These are phyloP conservation scores for Lactifluus piperatus DNA, from an alignment of 768 basidiomycete species.

Conservation along the genomic window DNA sequence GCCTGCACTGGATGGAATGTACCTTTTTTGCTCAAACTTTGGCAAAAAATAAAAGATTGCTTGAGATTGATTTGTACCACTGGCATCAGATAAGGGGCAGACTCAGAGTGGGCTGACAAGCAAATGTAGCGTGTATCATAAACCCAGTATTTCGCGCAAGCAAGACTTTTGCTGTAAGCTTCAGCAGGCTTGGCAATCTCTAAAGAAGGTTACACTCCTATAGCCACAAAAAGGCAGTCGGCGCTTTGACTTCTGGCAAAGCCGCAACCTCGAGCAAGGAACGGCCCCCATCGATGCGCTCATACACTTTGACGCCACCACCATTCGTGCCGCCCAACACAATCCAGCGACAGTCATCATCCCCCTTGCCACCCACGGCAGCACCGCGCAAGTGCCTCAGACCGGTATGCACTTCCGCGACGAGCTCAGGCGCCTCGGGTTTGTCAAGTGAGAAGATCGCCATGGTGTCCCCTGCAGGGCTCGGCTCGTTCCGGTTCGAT, in stretches of 20 bases:
- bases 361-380: constrained; percentile 60
- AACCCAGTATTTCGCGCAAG: too few relatives aligned
- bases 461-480: constrained; percentile 61
- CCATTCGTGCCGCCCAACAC: constrained; percentile 55
- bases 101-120: too few relatives aligned
- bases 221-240: constrained; percentile 21
- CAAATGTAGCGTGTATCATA: too few relatives aligned
- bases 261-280: constrained; percentile 45
- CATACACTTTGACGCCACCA: constrained; percentile 63
- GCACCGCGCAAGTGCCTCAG: constrained; percentile 64
- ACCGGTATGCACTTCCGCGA: constrained; percentile 59
- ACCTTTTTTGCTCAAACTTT: too few relatives aligned
- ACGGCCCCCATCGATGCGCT: constrained; percentile 52
- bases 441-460: constrained; percentile 53
- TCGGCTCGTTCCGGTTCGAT: constrained; percentile 69
- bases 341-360: constrained; percentile 48
- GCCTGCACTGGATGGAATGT: too few relatives aligned
- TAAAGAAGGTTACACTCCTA: neutral
- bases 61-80: too few relatives aligned
- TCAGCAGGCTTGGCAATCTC: neutral
- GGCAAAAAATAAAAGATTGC: too few relatives aligned
- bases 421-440: constrained; percentile 38
- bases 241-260: constrained; percentile 29
- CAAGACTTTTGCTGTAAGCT: too few relatives aligned
- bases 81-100: too few relatives aligned